Percentiles rank a stretch among this genome's conserved stretches.
phyloP scores from a whole-genome alignment of 495 filamentous ascomycete genomes.

The Paragyromitra xinjiangensis region DNA sequence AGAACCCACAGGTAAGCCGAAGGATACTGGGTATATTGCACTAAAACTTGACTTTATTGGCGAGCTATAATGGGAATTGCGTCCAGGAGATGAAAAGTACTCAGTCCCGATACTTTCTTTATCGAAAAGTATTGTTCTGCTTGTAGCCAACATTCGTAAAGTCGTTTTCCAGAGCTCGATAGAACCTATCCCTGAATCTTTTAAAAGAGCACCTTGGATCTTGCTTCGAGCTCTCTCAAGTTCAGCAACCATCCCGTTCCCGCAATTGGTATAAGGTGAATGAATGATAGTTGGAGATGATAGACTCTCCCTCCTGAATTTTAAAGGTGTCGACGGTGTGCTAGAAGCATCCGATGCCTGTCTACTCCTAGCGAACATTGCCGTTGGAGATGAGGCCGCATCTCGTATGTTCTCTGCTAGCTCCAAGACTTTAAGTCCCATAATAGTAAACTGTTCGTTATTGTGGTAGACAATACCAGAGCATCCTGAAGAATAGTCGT shows the following conservation, averaged over 20 bases:
- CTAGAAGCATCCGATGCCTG: constrained; percentile 37
- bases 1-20: constrained; percentile 17
- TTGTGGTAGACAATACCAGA: constrained; percentile 50
- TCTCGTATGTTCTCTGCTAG: constrained; percentile 45
- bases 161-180: constrained; percentile 48
- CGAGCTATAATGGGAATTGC: constrained; percentile 20
- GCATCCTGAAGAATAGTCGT: constrained; percentile 48
- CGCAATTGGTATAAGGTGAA: constrained; percentile 14
- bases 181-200: constrained; percentile 41
- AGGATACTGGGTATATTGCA: constrained; percentile 20
- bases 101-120: constrained; percentile 32
- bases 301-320: constrained; percentile 31
- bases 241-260: constrained; percentile 29
- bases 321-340: constrained; percentile 28
- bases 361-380: constrained; percentile 23
- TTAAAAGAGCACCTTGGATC: constrained; percentile 51
- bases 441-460: constrained; percentile 42
- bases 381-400: neutral
- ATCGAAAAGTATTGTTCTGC: constrained; percentile 49
- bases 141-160: constrained; percentile 41
- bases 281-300: neutral
- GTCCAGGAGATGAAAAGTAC: constrained; percentile 32
- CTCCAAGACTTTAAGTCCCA: constrained; percentile 47
- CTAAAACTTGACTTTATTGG: constrained; percentile 20
- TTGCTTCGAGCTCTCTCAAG: constrained; percentile 52